Conservation (phyloP, 2,329 filamentous ascomycete genomes). For the Colletotrichum kahawae region DNA sequence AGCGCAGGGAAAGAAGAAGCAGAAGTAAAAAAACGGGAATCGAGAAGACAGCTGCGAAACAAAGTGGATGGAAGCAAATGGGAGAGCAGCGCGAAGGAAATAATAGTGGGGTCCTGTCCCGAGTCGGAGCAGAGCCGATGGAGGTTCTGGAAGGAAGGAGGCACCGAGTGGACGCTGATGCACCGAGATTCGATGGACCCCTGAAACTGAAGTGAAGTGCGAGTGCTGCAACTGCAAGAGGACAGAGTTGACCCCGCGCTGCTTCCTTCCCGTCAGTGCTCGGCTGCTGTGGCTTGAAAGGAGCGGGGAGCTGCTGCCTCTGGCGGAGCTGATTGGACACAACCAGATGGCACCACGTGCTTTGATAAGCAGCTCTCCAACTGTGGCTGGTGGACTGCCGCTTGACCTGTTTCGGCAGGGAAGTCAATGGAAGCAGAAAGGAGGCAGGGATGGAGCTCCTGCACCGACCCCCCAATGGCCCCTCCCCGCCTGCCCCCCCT, state of each 20-base stretch:
- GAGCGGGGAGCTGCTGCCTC: not conserved
- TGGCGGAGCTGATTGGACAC: not conserved
- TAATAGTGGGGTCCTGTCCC: slow-evolving; percentile 1
- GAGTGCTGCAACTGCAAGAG: not conserved
- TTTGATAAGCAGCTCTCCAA: not conserved
- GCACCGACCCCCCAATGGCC: not conserved
- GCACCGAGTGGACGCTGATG: not conserved
- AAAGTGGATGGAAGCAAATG: not conserved
- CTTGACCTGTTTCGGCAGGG: not conserved
- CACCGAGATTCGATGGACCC: slow-evolving; percentile 3
- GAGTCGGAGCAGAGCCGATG: slow-evolving; percentile 9
- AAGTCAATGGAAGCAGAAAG: slow-evolving; percentile 14
- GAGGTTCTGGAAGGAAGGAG: slow-evolving; percentile 5
- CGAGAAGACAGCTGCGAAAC: not conserved
- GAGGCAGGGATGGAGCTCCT: slow-evolving; percentile 15
- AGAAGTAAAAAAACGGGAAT: not conserved
- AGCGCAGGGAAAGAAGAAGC: not conserved
- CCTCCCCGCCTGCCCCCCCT: not conserved
- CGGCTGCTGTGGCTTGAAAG: not conserved
- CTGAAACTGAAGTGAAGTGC: not conserved
- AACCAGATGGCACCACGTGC: not conserved
- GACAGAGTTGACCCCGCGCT: slow-evolving; percentile 13
- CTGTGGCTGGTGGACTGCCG: not conserved
- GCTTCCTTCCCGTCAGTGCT: not conserved
- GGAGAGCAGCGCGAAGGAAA: not conserved